These are phyloP conservation scores for Cunninghamia lanceolata DNA, from an alignment of 75 land plant genomes.

Conservation along the genomic window DNA sequence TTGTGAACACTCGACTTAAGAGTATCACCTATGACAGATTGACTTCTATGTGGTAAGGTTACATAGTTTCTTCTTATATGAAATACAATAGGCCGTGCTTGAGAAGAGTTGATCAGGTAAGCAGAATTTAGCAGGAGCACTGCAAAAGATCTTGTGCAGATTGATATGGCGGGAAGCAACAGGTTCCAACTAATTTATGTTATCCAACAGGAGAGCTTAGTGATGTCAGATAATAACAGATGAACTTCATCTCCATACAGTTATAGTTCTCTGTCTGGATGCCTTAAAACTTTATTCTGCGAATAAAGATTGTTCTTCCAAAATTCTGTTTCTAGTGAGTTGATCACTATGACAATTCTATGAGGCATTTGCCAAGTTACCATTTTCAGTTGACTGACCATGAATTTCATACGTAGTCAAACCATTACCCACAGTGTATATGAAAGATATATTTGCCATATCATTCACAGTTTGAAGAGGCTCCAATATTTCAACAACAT, in stretches of 20 bases:
- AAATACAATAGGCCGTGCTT: background rate
- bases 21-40: background rate
- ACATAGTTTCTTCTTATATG: background rate
- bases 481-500: slow-evolving; percentile 63
- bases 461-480: slow-evolving; percentile 49
- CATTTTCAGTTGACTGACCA: slow-evolving; percentile 2
- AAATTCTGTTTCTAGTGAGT: background rate
- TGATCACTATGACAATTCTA: background rate
- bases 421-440: background rate
- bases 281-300: background rate
- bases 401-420: background rate
- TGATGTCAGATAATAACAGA: background rate
- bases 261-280: background rate
- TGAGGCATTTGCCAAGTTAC: background rate
- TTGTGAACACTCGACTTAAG: background rate
- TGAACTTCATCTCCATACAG: background rate
- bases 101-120: background rate
- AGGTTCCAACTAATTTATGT: background rate
- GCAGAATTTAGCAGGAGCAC: background rate
- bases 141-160: background rate
- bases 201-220: background rate
- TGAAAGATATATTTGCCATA: slow-evolving; percentile 12
- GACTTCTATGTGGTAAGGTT: background rate
- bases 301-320: background rate
- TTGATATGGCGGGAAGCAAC: background rate